Evolutionary conservation across 352 stramenopile genomes (phyloP), one percentile per base, ranked within the genome.

Genomic region (Pythium dissimile): DNA sequence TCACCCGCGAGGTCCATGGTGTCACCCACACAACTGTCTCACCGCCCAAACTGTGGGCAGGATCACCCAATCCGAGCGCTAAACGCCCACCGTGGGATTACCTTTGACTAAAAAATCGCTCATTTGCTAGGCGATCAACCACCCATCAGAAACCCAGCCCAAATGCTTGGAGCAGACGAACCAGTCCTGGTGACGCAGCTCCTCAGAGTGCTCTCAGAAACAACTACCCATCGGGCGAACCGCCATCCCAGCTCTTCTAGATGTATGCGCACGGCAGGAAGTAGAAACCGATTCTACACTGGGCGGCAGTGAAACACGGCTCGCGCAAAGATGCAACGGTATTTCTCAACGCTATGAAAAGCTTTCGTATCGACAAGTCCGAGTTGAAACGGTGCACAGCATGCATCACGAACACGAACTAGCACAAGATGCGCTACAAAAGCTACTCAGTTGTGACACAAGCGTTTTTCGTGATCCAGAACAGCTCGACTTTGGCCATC

Each of bases 331-430:
- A 44, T 44, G 37, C 23, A 44, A 44, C 37, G 8, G 37, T 23
- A 8, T 44, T 44, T 21, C 11, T 44, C 37, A 44, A 44, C 37
- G 37, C 37, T 44, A 44, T 44, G 37, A 44, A 44, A 44, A 44
- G 37, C 37, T 44, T 44, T 44, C 37, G 37, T 44, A 44, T 44
- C 11, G 37, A 44, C 37, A 23, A 44, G 37, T 44, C 37, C 15
- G 37, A 44, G 37, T 18, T 44, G 15, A 44, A 44, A 18, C 37
- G 37, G 15, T 44, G 37, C 37, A 24, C 37, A 18, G 12, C 23
- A 10, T 24, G 37, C 37, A 44, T 24, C 18, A 44, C 37, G 37
- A 44, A 44, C 37, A 23, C 37, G 2, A 18, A 38, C n/a, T 15
- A 38, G 32, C 32, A 38, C 7, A 38, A 38, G 32, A 38, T 38